phyloP scores from a whole-genome alignment of 345 rosid species.

The Sapria himalayana region DNA sequence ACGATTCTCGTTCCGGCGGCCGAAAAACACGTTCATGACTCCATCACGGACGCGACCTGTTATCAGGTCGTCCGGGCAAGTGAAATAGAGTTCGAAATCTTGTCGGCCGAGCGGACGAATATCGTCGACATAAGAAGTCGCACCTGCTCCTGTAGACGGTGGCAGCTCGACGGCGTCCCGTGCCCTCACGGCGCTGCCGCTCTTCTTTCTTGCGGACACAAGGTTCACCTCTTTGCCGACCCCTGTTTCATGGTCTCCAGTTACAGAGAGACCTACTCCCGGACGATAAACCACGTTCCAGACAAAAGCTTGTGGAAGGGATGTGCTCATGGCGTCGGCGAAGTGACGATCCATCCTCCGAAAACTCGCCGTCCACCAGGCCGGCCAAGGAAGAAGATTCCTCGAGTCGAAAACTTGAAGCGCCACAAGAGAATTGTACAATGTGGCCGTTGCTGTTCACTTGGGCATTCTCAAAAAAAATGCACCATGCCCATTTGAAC shows the following conservation, averaged over 20 bases:
- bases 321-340: constrained; percentile 41
- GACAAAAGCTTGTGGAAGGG: constrained; percentile 55
- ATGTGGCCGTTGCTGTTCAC: constrained; percentile 91
- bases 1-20: constrained; percentile 85
- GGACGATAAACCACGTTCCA: constrained; percentile 41
- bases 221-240: constrained; percentile 59
- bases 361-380: constrained; percentile 96
- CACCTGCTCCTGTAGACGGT: constrained; percentile 77
- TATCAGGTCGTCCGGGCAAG: constrained; percentile 93
- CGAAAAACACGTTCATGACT: constrained; percentile 62
- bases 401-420: constrained; percentile 78
- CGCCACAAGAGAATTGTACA: constrained; percentile 92
- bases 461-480: constrained; percentile 99
- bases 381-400: constrained; percentile 89
- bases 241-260: constrained; percentile 59
- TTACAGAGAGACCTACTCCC: constrained; percentile 64
- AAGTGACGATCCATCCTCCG: constrained; percentile 50
- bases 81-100: constrained; percentile 93
- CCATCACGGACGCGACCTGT: constrained; percentile 73
- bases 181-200: constrained; percentile 98
- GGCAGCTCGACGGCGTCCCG: constrained; percentile 90
- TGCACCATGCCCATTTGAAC: constrained; percentile 66
- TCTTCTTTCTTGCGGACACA: constrained; percentile 73
- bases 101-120: constrained; percentile 86
- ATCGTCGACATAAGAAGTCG: constrained; percentile 73